phyloP scores from a whole-genome alignment of 139 green algal genomes.

The Gonium pectorale region DNA sequence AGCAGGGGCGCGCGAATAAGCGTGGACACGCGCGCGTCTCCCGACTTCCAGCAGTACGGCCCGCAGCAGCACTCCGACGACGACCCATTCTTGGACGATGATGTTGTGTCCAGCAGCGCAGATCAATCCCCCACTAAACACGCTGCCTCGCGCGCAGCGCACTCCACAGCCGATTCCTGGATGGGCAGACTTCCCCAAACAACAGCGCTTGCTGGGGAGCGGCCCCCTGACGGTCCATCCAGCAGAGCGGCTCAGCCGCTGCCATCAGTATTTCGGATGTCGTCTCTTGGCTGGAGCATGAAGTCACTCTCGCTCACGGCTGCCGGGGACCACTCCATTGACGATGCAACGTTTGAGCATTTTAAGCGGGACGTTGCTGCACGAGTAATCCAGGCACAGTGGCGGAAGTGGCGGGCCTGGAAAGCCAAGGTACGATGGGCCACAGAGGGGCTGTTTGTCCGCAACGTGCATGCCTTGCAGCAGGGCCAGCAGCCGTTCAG shows the following conservation, averaged over 20 bases:
- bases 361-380: conserved; percentile 66
- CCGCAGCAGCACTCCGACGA: too few species aligned
- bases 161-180: too few species aligned
- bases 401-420: conserved; percentile 48
- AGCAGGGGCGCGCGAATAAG: too few species aligned
- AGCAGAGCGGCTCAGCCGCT: neutral
- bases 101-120: neutral
- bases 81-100: too few species aligned
- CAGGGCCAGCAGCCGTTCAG: neutral
- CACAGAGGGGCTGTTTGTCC: neutral
- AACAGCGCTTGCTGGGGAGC: neutral
- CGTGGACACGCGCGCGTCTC: too few species aligned
- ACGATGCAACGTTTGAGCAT: conserved; percentile 45
- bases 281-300: neutral
- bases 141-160: too few species aligned
- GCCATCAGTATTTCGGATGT: neutral
- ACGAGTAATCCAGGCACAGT: conserved; percentile 70
- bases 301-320: too few species aligned
- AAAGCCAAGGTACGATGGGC: conserved; percentile 29
- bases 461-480: too few species aligned
- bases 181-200: neutral
- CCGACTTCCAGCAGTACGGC: too few species aligned
- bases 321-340: too few species aligned
- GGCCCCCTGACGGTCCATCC: neutral
- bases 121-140: conserved; percentile 16